Evolutionary conservation across 257 asterid genomes (phyloP).

Genomic region (Eucommia ulmoides): DNA sequence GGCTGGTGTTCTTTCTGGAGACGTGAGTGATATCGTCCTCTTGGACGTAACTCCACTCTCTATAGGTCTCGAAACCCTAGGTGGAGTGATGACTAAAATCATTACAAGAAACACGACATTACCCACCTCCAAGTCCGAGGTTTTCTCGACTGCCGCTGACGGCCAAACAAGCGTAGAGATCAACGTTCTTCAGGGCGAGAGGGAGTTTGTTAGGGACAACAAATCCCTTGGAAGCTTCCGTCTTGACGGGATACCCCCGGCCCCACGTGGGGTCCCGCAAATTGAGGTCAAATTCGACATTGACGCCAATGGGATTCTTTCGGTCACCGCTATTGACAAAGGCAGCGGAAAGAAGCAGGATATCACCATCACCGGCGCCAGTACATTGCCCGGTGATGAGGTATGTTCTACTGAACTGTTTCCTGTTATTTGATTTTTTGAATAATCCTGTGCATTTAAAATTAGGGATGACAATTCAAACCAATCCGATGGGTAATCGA

Average conservation of each 20-base stretch:
- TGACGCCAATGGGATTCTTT: slow-evolving; percentile 94
- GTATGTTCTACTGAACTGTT: slow-evolving; percentile 17
- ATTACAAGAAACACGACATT: slow-evolving; percentile 86
- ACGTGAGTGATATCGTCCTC: slow-evolving; percentile 93
- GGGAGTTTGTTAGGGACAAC: slow-evolving; percentile 96
- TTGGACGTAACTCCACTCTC: slow-evolving; percentile 88
- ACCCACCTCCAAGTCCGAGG: slow-evolving; percentile 96
- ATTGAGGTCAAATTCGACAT: slow-evolving; percentile 94
- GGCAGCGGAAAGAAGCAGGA: slow-evolving; percentile 98
- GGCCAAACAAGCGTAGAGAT: slow-evolving; percentile 98
- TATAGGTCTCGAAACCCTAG: slow-evolving; percentile 94
- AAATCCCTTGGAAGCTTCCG: slow-evolving; percentile 97
- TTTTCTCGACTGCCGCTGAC: slow-evolving; percentile 97
- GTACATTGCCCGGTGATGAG: slow-evolving; percentile 93
- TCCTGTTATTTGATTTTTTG: too few relatives aligned
- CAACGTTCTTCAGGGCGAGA: slow-evolving; percentile 94
- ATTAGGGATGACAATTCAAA: too few relatives aligned
- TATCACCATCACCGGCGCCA: slow-evolving; percentile 95
- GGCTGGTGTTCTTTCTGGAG: slow-evolving; percentile 99
- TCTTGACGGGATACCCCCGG: slow-evolving; percentile 95
- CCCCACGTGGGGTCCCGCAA: slow-evolving; percentile 99
- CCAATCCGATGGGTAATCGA: too few relatives aligned
- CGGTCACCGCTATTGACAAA: slow-evolving; percentile 85
- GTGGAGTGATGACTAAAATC: slow-evolving; percentile 97
- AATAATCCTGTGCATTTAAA: too few relatives aligned